Evolutionary conservation across 345 rosid genomes (phyloP), one percentile per base, ranked within the genome.

Genomic region (Dipteronia sinensis): DNA sequence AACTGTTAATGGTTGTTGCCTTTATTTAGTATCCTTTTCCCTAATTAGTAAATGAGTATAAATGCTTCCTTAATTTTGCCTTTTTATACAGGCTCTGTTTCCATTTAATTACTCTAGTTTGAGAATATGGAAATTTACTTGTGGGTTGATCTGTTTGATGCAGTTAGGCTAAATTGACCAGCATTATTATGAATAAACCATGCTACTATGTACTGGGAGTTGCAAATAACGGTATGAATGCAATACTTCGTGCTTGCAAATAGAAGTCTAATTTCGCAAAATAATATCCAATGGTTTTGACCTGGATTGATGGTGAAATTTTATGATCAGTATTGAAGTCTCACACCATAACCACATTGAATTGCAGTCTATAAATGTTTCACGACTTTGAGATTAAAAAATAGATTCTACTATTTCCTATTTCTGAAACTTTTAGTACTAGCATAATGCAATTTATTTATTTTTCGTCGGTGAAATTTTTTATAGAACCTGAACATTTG

Each of bases 1-100:
- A 79, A 96, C 97, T 76, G 90, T 86, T 22, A 89, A 90, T 77
- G 92, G 94, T 67, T 92, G 92, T 80, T 96, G 97, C 87, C 94
- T 96, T 82, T 96, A 87, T 86, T 73, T 90, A 70, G 97, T 96
- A 94, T 82, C 81, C 86, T 84, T 82, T 63, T 66, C 27, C 67
- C 59, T 2, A 31, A 42, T 74, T 9, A n/a, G 34, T 77, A 64
- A 10, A 27, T 40, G 22, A 42, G 65, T 29, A 13, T 44, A 71
- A 27, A 22, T 29, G 15, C 63, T 53, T 69, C 29, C 25, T n/a
- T 59, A 59, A 6, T 59, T 59, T 59, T 27, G 22, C 29, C 65
- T 0, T 7, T 25, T 62, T 25, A 27, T 16, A 17, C 58, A 53
- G 58, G n/a, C 58, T 53, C n/a, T 53, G n/a, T 53, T 53, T 53